These are phyloP conservation scores for Tetracladium marchalianum DNA, from an alignment of 495 filamentous ascomycete species.

Conservation along the genomic window DNA sequence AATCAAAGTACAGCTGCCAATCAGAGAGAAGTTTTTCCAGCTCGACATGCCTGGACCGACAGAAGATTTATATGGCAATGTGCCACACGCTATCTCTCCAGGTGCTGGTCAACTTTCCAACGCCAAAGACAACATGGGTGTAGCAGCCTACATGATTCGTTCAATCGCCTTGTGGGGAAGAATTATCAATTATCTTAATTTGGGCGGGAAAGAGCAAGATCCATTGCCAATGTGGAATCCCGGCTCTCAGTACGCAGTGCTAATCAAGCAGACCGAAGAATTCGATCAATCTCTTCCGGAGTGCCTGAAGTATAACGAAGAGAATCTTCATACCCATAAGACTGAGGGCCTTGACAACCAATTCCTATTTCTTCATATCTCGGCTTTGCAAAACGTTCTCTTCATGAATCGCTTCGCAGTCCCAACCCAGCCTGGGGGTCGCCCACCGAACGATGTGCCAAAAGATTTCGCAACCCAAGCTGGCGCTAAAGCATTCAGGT, in stretches of 20 bases:
- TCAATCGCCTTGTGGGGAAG: constrained; percentile 82
- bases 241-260: constrained; percentile 60
- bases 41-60: constrained; percentile 86
- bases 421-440: constrained; percentile 55
- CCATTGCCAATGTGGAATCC: constrained; percentile 69
- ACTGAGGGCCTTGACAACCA: constrained; percentile 81
- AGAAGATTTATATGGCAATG: constrained; percentile 68
- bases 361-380: constrained; percentile 89
- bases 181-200: constrained; percentile 81
- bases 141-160: constrained; percentile 84
- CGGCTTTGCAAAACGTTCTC: constrained; percentile 77
- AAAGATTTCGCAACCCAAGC: constrained; percentile 70
- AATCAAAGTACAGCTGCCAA: constrained; percentile 81
- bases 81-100: constrained; percentile 53
- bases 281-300: constrained; percentile 63
- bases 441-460: constrained; percentile 65
- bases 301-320: constrained; percentile 57
- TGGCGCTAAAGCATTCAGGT: constrained; percentile 65
- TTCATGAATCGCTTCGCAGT: constrained; percentile 87
- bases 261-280: constrained; percentile 61
- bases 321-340: constrained; percentile 79
- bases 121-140: constrained; percentile 81
- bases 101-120: constrained; percentile 55
- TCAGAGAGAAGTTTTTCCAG: constrained; percentile 82
- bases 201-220: constrained; percentile 80